Evolutionary conservation across 1,284 basidiomycete genomes (phyloP), one percentile per base, ranked within the genome.

Genomic region (Termitomyces sp.): DNA sequence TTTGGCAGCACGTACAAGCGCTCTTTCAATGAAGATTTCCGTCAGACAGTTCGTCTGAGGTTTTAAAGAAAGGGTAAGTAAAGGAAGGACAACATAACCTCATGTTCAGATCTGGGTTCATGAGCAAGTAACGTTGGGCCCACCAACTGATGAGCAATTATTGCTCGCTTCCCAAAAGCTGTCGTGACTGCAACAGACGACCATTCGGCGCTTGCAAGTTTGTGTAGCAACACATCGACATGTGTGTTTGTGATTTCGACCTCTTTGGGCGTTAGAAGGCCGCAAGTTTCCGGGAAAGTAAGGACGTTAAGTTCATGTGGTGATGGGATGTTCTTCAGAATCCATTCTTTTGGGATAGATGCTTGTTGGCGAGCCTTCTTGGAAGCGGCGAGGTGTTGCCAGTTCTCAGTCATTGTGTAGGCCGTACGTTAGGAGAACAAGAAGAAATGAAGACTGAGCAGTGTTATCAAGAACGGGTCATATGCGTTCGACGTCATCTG

Each of bases 81-180:
- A 15, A 13, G 19, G 10, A 31, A 12, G 13, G 9, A 5, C n/a
- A 3, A 8, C 52, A 26, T 47, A 8, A 46, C 19, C 52, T 58
- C 52, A 24, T 19, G 39, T 19, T 12, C 2, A 40, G 53, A 39
- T 50, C n/a, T 10, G 19, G 1, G 15, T 34, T 19, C 19, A 15
- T 12, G 15, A 36, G 46, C 40, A 21, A 17, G 34, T 10, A 34
- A 8, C 0, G 3, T 26, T 1, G 48, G 5, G 72, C 84, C 64
- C 57, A 91, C 91, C 12, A 91, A 69, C 66, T 93, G 92, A 56
- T 93, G 91, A 0, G 92, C 90, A 49, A 93, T 71, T 47, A 89
- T 77, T 0, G 91, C 88, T 19, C 90, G 77, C 72, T 93, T 92
- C 67, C 82, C 83, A 68, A 88, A 92, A 0, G 90, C 87, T 3